A percentile compares a stretch with the other conserved stretches of the same genome.
Conservation (phyloP, 164 flowering plant species). For the Magnolia officinalis region DNA sequence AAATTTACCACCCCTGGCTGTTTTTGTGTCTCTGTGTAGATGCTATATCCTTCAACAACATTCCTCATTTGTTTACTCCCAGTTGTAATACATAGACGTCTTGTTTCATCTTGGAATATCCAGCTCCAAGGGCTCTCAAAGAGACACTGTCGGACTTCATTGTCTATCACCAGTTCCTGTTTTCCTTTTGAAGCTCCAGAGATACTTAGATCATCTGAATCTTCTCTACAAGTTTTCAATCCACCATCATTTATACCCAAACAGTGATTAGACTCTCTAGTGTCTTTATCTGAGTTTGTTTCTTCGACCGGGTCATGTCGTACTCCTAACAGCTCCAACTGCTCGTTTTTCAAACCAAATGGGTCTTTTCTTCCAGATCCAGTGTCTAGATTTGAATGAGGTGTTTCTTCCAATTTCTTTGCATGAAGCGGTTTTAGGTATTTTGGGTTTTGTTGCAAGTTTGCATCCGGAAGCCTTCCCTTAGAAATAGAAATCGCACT, state of each 20-base stretch:
- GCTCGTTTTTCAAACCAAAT: conserved; percentile 6
- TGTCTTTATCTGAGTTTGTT: conserved; percentile 1
- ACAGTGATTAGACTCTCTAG: neutral
- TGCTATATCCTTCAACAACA: conserved; percentile 20
- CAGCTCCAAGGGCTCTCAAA: conserved; percentile 33
- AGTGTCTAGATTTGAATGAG: neutral
- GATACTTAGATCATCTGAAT: neutral
- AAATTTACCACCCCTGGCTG: conserved; percentile 15
- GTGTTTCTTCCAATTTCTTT: neutral
- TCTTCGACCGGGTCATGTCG: neutral
- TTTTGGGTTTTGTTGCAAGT: conserved; percentile 1
- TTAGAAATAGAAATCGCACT: neutral
- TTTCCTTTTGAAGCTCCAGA: conserved; percentile 19
- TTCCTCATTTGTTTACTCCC: conserved; percentile 32
- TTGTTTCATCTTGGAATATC: conserved; percentile 48
- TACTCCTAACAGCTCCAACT: conserved; percentile 12
- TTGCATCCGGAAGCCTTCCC: neutral
- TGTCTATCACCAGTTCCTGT: conserved; percentile 7
- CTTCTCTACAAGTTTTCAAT: conserved; percentile 8
- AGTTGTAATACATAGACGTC: conserved; percentile 47
- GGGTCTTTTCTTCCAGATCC: conserved; percentile 4
- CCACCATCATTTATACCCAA: conserved; percentile 7
- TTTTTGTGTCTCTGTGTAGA: conserved; percentile 8
- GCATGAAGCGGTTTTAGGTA: neutral
- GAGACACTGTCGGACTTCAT: conserved; percentile 11